Percentiles rank a stretch among this genome's conserved stretches.
Conservation (phyloP, 345 rosid species). For the Populus pruinosa region DNA sequence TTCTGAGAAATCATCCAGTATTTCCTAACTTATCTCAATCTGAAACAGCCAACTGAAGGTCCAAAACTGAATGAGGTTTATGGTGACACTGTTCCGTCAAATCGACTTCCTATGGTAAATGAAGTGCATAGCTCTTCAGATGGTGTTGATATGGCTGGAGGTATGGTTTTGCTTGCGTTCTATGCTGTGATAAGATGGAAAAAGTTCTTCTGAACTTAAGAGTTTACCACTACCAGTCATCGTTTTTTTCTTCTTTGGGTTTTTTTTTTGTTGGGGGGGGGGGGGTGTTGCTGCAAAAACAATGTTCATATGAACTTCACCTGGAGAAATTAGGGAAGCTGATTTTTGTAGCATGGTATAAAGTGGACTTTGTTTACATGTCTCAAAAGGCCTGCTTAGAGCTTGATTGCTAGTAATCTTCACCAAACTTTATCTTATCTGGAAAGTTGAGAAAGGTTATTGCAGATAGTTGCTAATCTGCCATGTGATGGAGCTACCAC, state of each 20-base stretch:
- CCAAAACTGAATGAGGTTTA: constrained; percentile 54
- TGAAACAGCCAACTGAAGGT: constrained; percentile 52
- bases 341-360: neutral
- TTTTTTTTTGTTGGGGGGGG: neutral
- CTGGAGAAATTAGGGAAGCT: neutral
- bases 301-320: neutral
- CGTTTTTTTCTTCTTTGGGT: no score
- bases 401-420: neutral
- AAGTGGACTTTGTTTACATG: neutral
- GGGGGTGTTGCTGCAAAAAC: neutral
- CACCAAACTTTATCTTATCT: neutral
- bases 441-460: neutral
- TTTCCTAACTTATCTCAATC: constrained; percentile 13
- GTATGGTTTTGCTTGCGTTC: constrained; percentile 38
- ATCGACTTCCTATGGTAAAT: constrained; percentile 41
- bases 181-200: neutral
- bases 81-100: constrained; percentile 79
- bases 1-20: neutral
- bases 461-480: neutral
- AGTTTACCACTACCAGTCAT: no score
- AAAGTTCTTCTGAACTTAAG: neutral
- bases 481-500: neutral
- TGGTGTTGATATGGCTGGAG: constrained; percentile 44
- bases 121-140: constrained; percentile 32
- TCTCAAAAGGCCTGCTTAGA: neutral